Conservation (phyloP, 495 filamentous ascomycete species). For the Venustampulla echinocandica region DNA sequence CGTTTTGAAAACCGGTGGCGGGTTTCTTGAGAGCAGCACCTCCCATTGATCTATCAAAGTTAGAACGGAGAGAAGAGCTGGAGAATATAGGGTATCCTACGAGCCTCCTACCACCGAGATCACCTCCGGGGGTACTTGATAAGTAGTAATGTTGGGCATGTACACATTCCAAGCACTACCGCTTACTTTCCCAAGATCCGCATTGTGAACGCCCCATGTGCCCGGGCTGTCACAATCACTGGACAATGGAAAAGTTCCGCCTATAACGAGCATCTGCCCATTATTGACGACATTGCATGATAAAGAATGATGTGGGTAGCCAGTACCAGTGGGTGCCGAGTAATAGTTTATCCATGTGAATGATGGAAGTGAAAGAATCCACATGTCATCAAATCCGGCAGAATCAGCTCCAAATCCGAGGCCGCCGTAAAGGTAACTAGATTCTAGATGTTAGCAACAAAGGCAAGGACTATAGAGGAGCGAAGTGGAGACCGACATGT, state of each 20-base stretch:
- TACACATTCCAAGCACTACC: slow-evolving; percentile 33
- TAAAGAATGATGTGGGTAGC: slow-evolving; percentile 37
- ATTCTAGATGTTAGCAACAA: background rate
- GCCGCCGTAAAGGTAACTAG: slow-evolving; percentile 46
- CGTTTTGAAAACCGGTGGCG: slow-evolving; percentile 15
- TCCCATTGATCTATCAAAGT: slow-evolving; percentile 17
- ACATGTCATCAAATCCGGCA: slow-evolving; percentile 46
- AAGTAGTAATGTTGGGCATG: slow-evolving; percentile 29
- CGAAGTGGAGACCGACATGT: slow-evolving; percentile 39
- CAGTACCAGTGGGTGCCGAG: slow-evolving; percentile 24
- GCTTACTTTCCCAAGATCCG: slow-evolving; percentile 35
- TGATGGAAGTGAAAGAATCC: slow-evolving; percentile 46
- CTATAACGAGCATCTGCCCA: slow-evolving; percentile 39
- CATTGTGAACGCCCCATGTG: slow-evolving; percentile 34
- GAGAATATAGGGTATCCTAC: slow-evolving; percentile 25
- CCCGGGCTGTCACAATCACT: slow-evolving; percentile 26
- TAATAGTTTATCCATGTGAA: slow-evolving; percentile 49
- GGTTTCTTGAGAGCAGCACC: slow-evolving; percentile 31
- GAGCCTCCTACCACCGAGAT: slow-evolving; percentile 35
- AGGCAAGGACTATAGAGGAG: background rate
- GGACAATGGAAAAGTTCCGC: slow-evolving; percentile 31
- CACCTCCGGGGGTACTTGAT: slow-evolving; percentile 35
- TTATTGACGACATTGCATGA: slow-evolving; percentile 41
- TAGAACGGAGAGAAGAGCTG: slow-evolving; percentile 16
- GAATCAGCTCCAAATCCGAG: slow-evolving; percentile 30